Base-by-base conservation (phyloP, 768 basidiomycete species). In the Trametes meyenii region DNA sequence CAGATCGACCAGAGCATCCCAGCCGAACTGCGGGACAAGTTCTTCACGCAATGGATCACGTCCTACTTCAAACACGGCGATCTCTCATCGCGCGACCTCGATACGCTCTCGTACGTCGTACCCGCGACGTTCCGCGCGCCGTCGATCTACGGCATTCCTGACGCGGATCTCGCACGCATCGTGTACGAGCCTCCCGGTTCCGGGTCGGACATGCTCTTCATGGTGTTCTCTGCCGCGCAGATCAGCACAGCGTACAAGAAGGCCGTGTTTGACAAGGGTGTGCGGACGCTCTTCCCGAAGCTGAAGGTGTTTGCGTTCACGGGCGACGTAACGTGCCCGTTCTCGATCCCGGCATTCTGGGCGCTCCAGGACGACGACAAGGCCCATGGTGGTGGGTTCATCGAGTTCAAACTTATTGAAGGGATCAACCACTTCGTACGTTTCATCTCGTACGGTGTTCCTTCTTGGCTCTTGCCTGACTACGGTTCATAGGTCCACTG, bases 341-440 rank as follows among this genome's bases (percentile, higher is more conserved):
- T 50, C 39, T n/a, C 33, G 1, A 4, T 61, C 1, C 17, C 45
- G 1, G 58, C 62, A 21, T 50, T 21, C 33, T 73, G 71, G 71
- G 56, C 48, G 12, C 50, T 71, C 1, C 64, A 72, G 53, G 65
- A 67, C 23, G 55, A 69, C 21, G 52, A 57, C 33, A 50, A 56
- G 24, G 58, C 50, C 3, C 12, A 40, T 40, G 58, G 66, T 0
- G 62, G 63, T 17, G 51, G 66, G 4, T 49, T 40, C 12, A 63
- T 73, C 36, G 33, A 55, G n/a, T 61, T 61, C 42, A 60, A 62
- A 49, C 17, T 62, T 12, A 44, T 69, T 3, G 23, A 59, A 1
- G 67, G 67, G 3, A 36, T 53, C 10, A 71, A 71, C 53, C 72
- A 71, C 56, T 73, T 70, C 38, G 72, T 71, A 48, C 39, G 72